Conservation (phyloP, 2,329 filamentous ascomycete species). For the Penicillium glabrum region DNA sequence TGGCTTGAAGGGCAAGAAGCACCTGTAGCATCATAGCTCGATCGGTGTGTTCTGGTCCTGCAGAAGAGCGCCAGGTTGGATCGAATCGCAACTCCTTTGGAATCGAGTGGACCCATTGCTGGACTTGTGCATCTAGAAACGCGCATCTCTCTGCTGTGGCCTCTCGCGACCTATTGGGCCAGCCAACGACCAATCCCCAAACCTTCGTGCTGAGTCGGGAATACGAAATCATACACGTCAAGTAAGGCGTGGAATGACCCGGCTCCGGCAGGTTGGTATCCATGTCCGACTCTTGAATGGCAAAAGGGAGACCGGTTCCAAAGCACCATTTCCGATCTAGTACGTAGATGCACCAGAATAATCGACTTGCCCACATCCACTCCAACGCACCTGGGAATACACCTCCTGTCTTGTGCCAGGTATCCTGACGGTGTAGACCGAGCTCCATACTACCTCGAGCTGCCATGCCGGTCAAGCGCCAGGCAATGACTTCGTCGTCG, state of each 20-base stretch:
- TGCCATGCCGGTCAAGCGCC: constrained; percentile 51
- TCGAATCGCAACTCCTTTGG: constrained; percentile 44
- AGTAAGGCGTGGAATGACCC: constrained; percentile 39
- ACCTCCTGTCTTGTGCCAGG: constrained; percentile 35
- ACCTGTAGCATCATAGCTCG: constrained; percentile 45
- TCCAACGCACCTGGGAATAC: constrained; percentile 39
- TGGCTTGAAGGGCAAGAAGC: constrained; percentile 47
- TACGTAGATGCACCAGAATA: constrained; percentile 56
- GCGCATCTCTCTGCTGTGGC: constrained; percentile 41
- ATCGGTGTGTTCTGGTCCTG: constrained; percentile 23
- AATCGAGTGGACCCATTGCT: constrained; percentile 50
- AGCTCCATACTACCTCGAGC: constrained; percentile 50
- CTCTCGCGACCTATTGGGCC: constrained; percentile 30
- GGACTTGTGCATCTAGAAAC: constrained; percentile 44
- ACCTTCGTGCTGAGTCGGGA: constrained; percentile 49
- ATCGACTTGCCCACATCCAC: constrained; percentile 33
- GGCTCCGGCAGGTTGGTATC: constrained; percentile 51
- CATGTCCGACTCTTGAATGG: constrained; percentile 51
- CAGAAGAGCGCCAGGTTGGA: constrained; percentile 20
- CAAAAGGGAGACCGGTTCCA: constrained; percentile 52
- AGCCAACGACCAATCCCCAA: constrained; percentile 47
- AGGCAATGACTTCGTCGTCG: constrained; percentile 52
- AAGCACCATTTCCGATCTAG: constrained; percentile 56
- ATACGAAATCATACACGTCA: constrained; percentile 52
- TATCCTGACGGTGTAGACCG: constrained; percentile 50